Evolutionary conservation across 305 asterid genomes (phyloP), one percentile per base, ranked within the genome.

Genomic region (Nicotiana rustica): DNA sequence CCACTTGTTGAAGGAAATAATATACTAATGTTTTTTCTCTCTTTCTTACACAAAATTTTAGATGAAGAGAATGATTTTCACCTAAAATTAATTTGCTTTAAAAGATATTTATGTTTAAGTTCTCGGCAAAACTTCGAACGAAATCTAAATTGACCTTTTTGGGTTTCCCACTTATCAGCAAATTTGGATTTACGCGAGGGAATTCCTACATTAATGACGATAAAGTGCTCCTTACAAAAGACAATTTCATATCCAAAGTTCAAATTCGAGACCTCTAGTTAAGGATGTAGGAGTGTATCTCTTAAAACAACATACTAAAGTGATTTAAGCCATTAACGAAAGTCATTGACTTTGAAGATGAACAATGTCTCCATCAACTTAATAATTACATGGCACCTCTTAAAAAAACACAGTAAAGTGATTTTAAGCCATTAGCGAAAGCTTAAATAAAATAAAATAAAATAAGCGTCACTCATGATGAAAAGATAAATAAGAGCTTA

Each of bases 361-460:
- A 44, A 21, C 13, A 49, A 73, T 25, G 18, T 47, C 79, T 14
- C 14, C 64, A 73, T 73, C 79, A 47, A 49, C 25, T 73, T 73
- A 14, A 49, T 47, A 47, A 47, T 47, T 21, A 71, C 21, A 21
- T 49, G n/a, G 14, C 13, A 73, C 14, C 52, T 3, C 79, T 61
- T 3, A 13, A 73, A 73, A 21, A 41, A 25, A 5, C 44, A 49
- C 19, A 73, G 21, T 71, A 21, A 47, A 73, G 15, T 73, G 5
- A 25, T 49, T 25, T 49, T 73, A 73, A 73, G 14, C 79, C 79
- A 73, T 21, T 47, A 21, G 7, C 41, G 29, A 44, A 73, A 73
- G 19, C 13, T 21, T 71, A 71, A 44, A 41, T 41, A 71, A 44
- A 44, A 6, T 41, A 71, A 44, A 44, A 44, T 12, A 44, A 2